phyloP scores from a whole-genome alignment of 352 stramenopile species.

The Phytophthora hybrid region DNA sequence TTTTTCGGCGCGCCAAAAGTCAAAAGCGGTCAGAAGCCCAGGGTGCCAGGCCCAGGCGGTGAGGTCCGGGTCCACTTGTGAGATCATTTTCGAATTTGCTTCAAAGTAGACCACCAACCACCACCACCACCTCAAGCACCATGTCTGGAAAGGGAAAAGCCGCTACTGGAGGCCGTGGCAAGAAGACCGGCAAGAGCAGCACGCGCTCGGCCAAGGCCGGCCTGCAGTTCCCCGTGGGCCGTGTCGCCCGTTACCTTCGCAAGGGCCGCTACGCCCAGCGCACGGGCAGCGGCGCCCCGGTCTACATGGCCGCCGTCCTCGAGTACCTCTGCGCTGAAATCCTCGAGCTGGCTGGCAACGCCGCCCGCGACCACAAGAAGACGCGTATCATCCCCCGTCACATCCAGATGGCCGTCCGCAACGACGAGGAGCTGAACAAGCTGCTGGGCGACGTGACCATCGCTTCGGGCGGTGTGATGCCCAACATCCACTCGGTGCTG shows the following conservation, averaged over 20 bases:
- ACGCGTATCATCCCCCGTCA: constrained; percentile 95
- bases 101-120: constrained; percentile 51
- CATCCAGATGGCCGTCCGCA: constrained; percentile 95
- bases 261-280: constrained; percentile 93
- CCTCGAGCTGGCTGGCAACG: constrained; percentile 95
- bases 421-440: constrained; percentile 97
- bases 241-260: constrained; percentile 94
- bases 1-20: constrained; percentile 16
- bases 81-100: constrained; percentile 52
- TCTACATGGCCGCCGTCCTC: constrained; percentile 96
- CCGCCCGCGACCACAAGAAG: constrained; percentile 97
- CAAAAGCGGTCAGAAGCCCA: constrained; percentile 2
- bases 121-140: constrained; percentile 37
- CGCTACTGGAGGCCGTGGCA: constrained; percentile 74
- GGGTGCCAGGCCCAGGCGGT: neutral
- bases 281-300: constrained; percentile 92
- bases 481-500: constrained; percentile 96
- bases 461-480: constrained; percentile 95
- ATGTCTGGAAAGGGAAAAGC: constrained; percentile 87
- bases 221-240: constrained; percentile 95
- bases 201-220: constrained; percentile 91
- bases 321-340: constrained; percentile 96
- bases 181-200: constrained; percentile 68
- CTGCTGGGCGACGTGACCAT: constrained; percentile 95
- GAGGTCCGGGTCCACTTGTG: neutral